phyloP scores from a whole-genome alignment of 176 grass and related monocot species.

The Tillandsia fasciculata region DNA sequence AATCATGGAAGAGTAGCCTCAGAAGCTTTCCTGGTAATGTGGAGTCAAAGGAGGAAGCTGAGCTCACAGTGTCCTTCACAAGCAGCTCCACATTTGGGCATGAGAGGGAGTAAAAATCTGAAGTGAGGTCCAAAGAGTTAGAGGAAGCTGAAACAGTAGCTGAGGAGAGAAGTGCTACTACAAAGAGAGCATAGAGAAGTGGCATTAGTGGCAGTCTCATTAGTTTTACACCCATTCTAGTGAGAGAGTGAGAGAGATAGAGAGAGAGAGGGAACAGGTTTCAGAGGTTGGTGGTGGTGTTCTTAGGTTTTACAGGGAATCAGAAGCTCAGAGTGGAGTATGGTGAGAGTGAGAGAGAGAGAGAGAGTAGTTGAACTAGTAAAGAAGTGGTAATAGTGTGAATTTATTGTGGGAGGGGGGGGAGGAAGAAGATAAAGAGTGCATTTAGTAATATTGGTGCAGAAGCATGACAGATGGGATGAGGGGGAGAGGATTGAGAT shows the following conservation, averaged over 20 bases:
- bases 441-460: background rate
- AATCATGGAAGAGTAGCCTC: conserved; percentile 88
- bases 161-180: conserved; percentile 18
- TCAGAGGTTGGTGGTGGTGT: no score
- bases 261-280: background rate
- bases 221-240: background rate
- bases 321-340: background rate
- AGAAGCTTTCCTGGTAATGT: conserved; percentile 78
- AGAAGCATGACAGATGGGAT: background rate
- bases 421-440: background rate
- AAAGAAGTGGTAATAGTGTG: background rate
- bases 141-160: conserved; percentile 13
- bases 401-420: background rate
- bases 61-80: conserved; percentile 54
- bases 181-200: conserved; percentile 5
- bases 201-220: background rate
- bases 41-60: conserved; percentile 38
- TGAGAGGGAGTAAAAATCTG: conserved; percentile 54
- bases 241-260: background rate
- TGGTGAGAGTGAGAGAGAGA: background rate
- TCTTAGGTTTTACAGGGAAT: background rate
- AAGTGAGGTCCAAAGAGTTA: conserved; percentile 35
- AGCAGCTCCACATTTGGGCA: conserved; percentile 64
- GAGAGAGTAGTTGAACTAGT: background rate
- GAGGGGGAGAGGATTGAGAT: background rate